phyloP scores from a whole-genome alignment of 179 eudicot species.

The Sideroxylon spinosum region DNA sequence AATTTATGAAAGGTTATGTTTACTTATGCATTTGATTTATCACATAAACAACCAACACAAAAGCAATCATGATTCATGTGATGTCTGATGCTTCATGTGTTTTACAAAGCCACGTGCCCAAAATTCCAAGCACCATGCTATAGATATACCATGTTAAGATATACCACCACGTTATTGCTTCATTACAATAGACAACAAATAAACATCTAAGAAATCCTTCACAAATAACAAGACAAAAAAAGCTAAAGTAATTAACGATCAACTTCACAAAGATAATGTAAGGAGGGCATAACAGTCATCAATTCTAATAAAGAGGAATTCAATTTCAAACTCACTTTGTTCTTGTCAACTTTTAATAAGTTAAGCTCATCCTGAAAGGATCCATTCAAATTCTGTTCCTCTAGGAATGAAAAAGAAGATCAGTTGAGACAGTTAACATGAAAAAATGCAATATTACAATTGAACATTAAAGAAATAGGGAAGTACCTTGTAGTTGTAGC shows the following conservation, averaged over 20 bases:
- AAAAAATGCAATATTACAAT: neutral
- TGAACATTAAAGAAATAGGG: constrained; percentile 8
- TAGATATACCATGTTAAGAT: neutral
- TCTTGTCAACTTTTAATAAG: constrained; percentile 46
- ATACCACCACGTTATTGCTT: neutral
- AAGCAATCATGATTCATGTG: neutral
- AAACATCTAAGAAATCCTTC: neutral
- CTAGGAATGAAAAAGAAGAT: constrained; percentile 37
- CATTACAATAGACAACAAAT: neutral
- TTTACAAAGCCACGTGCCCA: neutral
- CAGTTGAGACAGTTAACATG: constrained; percentile 18
- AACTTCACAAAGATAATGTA: constrained; percentile 2
- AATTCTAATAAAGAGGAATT: neutral
- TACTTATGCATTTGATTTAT: neutral
- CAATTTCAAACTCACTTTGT: constrained; percentile 49
- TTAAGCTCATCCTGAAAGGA: constrained; percentile 61
- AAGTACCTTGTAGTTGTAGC: constrained; percentile 62
- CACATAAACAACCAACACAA: neutral
- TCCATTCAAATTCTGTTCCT: constrained; percentile 56
- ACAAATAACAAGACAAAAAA: neutral
- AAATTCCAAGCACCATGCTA: constrained; percentile 8
- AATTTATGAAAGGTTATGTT: neutral
- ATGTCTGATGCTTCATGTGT: neutral
- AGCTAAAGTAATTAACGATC: too few relatives aligned
- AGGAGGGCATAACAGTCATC: neutral